These are phyloP conservation scores for Cercospora sp. DNA, from an alignment of 2,329 filamentous ascomycete genomes.

Conservation along the genomic window DNA sequence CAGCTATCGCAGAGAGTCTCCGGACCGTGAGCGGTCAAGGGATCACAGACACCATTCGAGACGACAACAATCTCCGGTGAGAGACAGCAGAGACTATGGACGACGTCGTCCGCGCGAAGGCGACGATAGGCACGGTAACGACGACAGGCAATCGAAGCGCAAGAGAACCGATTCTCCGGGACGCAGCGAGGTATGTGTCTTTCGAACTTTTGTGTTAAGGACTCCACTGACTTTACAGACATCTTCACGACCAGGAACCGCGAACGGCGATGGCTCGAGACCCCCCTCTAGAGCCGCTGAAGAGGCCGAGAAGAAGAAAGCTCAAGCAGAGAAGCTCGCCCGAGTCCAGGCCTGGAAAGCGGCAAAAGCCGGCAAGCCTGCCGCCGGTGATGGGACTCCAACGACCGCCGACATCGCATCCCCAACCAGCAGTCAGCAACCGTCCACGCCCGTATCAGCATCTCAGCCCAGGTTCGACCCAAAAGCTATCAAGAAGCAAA, in stretches of 20 bases:
- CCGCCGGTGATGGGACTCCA: conserved; percentile 5
- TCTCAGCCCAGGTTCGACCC: conserved; percentile 83
- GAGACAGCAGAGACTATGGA: conserved; percentile 40
- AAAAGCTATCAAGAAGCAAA: conserved; percentile 81
- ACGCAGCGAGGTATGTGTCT: conserved; percentile 23
- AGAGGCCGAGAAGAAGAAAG: conserved; percentile 88
- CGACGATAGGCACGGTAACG: conserved; percentile 27
- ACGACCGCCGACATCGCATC: neutral
- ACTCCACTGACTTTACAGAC: conserved; percentile 24
- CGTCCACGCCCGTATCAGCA: conserved; percentile 35
- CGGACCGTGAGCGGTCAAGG: conserved; percentile 27
- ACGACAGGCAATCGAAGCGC: conserved; percentile 58
- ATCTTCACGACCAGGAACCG: conserved; percentile 20
- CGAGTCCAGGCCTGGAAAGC: conserved; percentile 62
- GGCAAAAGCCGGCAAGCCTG: conserved; percentile 6
- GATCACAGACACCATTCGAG: conserved; percentile 43
- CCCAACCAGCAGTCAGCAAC: conserved; percentile 1
- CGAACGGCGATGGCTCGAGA: conserved; percentile 15
- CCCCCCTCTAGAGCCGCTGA: conserved; percentile 12
- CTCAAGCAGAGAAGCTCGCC: conserved; percentile 68
- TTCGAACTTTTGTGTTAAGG: neutral
- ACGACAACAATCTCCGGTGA: conserved; percentile 23
- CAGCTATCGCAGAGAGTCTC: conserved; percentile 20
- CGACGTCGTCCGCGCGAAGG: conserved; percentile 59
- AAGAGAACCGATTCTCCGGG: conserved; percentile 18